These are phyloP conservation scores for Panaeolus cyanescens DNA, from an alignment of 768 basidiomycete genomes.

Conservation along the genomic window DNA sequence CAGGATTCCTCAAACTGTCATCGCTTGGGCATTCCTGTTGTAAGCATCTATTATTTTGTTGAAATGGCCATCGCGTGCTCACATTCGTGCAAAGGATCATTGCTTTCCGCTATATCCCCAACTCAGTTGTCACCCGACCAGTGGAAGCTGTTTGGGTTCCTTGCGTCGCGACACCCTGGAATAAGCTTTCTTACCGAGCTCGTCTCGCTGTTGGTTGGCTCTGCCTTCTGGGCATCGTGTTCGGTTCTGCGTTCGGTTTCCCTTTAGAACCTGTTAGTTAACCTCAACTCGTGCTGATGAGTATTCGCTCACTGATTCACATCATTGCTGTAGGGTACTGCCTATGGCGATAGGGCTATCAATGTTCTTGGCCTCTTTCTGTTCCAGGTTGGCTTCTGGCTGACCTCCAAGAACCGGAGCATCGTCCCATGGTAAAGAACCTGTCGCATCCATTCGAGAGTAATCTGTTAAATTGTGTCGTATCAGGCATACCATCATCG, in stretches of 20 bases:
- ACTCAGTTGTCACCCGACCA: slow-evolving; percentile 68
- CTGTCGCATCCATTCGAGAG: neutral
- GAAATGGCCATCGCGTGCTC: neutral
- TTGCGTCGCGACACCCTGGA: slow-evolving; percentile 67
- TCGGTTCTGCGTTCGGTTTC: slow-evolving; percentile 90
- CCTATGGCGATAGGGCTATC: slow-evolving; percentile 81
- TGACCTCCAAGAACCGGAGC: slow-evolving; percentile 61
- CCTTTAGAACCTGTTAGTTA: slow-evolving; percentile 48
- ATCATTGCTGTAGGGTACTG: slow-evolving; percentile 41
- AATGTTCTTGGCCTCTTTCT: slow-evolving; percentile 78
- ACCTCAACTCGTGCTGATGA: no score
- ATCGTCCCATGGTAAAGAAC: slow-evolving; percentile 68
- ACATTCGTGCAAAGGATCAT: slow-evolving; percentile 51
- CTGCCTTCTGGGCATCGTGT: slow-evolving; percentile 72
- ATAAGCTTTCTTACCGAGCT: slow-evolving; percentile 46
- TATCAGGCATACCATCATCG: slow-evolving; percentile 79
- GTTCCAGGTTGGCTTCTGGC: slow-evolving; percentile 78
- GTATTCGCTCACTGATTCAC: no score
- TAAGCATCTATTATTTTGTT: slow-evolving; percentile 30
- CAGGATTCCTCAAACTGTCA: slow-evolving; percentile 81
- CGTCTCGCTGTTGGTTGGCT: slow-evolving; percentile 76
- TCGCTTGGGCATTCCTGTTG: slow-evolving; percentile 83
- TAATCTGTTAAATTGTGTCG: neutral
- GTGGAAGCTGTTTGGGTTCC: slow-evolving; percentile 72
- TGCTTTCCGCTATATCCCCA: slow-evolving; percentile 84